Evolutionary conservation across 805 yeast species (phyloP).

Genomic region (Tanozyma kutaoensis): DNA sequence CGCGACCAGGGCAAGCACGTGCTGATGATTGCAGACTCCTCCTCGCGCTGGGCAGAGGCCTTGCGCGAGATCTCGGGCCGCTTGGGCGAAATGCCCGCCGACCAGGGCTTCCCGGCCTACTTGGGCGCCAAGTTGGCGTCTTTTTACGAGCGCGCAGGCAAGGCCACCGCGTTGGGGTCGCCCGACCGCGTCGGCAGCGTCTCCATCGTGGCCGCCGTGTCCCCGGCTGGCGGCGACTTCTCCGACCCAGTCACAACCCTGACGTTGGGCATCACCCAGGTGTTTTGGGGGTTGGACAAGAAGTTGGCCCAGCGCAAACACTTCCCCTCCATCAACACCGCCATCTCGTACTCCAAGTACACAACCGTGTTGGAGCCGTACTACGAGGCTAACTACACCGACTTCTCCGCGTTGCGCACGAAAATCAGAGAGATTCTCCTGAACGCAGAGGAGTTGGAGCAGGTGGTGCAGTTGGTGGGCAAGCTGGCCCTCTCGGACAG

Average conservation of each 20-base stretch:
- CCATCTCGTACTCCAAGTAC: conserved; percentile 94
- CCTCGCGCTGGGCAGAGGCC: conserved; percentile 99
- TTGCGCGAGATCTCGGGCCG: conserved; percentile 99
- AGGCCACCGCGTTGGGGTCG: conserved; percentile 86
- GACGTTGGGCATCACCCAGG: conserved; percentile 99
- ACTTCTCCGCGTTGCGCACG: conserved; percentile 81
- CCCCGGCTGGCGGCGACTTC: conserved; percentile 99
- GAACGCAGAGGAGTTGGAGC: conserved; percentile 96
- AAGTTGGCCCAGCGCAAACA: conserved; percentile 99
- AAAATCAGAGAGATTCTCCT: conserved; percentile 89
- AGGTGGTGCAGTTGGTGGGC: conserved; percentile 98
- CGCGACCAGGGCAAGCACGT: conserved; percentile 99
- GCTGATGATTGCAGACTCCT: conserved; percentile 98
- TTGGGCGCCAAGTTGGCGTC: conserved; percentile 98
- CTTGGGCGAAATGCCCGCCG: conserved; percentile 99
- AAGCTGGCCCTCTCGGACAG: conserved; percentile 94
- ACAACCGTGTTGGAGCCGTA: conserved; percentile 75
- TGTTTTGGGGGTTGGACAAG: conserved; percentile 99
- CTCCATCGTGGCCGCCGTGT: conserved; percentile 98
- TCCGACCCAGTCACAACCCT: conserved; percentile 99
- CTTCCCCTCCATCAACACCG: conserved; percentile 96
- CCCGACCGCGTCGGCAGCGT: conserved; percentile 96
- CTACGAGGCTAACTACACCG: conserved; percentile 80
- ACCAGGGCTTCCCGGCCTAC: conserved; percentile 99
- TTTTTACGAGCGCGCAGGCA: conserved; percentile 99